Evolutionary conservation across 352 stramenopile genomes (phyloP), one percentile per base, ranked within the genome.

Genomic region (Phytopythium ostracodes): DNA sequence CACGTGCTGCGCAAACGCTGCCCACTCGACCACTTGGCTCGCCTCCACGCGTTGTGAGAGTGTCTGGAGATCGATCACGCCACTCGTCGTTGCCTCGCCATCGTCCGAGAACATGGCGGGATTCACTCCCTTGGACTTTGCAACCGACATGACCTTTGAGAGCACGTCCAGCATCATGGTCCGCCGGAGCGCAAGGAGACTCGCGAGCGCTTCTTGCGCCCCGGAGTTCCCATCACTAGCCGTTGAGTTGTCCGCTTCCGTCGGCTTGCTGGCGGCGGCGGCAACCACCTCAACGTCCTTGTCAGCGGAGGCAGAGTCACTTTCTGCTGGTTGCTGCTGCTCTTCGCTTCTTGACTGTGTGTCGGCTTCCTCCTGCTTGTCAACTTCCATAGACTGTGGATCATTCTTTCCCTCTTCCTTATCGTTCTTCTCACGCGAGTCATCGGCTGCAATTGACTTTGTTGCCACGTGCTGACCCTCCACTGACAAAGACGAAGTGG

Each of bases 81-180:
- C 18, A n/a, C 24, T 66, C 55, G 56, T 68, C 43, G 25, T 52
- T 5, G 17, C 33, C 9, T 51, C 52, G 1, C 49, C 22, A 4
- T 49, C 55, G 11, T 66, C 66, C 1, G 77, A 82, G 31, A 87
- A 84, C 75, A 87, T 86, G 2, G 60, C 67, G 1, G 78, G 78
- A 57, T 90, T 70, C 59, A 91, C 81, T 20, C 70, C 72, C 58
- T 92, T 92, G 27, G 79, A 87, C 58, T 84, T 87, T 8, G 84
- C 84, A 8, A 92, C 84, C 15, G 81, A 91, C 24, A 83, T 72
- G 67, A 92, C 91, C 75, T 92, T 92, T 10, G 81, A 89, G 55
- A 92, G 56, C 31, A 92, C 81, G 38, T 92, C 84, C 24, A 91
- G 76, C 70, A 92, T 64, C 84, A 92, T 87, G 57, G 60, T 85